Evolutionary conservation across 768 basidiomycete genomes (phyloP), one percentile per base, ranked within the genome.

Genomic region (Serendipita indica): DNA sequence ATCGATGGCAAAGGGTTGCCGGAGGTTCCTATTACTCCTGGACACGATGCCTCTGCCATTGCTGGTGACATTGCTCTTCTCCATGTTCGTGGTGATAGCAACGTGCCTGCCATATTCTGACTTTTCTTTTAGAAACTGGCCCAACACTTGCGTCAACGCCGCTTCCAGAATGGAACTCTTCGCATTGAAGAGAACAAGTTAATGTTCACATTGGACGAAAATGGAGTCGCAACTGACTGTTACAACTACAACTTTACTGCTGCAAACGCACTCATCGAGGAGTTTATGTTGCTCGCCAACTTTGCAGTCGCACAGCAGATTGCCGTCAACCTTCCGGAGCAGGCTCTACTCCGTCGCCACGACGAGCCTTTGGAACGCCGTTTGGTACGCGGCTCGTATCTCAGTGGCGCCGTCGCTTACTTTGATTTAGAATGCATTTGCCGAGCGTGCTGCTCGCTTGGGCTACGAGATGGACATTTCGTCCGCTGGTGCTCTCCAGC

Each of bases 281-380:
- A 99, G 89, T 92, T 90, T 73, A 98, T 98, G 94, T 73, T 98
- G 16, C 75, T 94, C 58, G 83, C 86, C 63, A 99, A 98, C 67
- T 82, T 84, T 33, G 75, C 89, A 12, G 86, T 93, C 37, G 92
- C 96, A 7, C 89, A 93, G 67, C 85, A 92, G 64, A 83, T 96
- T 65, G 94, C 94, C 34, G 84, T 92, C 22, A 82, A 91, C 65
- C 79, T 98, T 25, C 92, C 96, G 27, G 96, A 99, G 68, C 96
- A 98, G 69, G 88, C 94, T n/a, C 76, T 99, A 13, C 79, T 99
- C 41, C 85, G 96, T 62, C 85, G 96, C 59, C 93, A 98, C 65
- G 96, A 98, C 68, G 79, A 75, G 27, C 96, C 96, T 1, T 77
- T 97, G 59, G 92, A 96, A 54, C 83, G 96, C 61, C 85, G 96